Evolutionary conservation across 306 rosid species (phyloP).

Genomic region (Luffa acutangula): DNA sequence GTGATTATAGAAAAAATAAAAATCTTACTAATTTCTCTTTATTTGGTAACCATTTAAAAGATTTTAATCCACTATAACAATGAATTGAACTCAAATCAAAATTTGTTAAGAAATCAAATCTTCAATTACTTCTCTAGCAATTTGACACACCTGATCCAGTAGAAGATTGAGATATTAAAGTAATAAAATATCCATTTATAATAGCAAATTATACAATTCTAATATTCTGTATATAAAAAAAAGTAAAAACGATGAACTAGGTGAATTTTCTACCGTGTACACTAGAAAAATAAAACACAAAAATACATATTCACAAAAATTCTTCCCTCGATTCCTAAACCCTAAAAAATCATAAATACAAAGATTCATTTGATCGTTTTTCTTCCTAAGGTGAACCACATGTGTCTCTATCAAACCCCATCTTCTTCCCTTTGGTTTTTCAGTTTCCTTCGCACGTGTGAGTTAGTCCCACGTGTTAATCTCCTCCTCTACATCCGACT

Average conservation of each 20-base stretch:
- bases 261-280: too few relatives aligned
- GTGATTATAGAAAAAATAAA: too few relatives aligned
- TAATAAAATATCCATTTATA: not conserved
- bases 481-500: not conserved
- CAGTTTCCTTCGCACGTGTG: conserved; percentile 5
- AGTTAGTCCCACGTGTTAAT: not conserved
- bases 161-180: too few relatives aligned
- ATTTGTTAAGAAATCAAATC: too few relatives aligned
- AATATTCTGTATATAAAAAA: not conserved
- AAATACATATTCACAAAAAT: not conserved
- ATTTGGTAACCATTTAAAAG: too few relatives aligned
- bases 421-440: not conserved
- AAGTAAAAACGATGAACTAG: not conserved
- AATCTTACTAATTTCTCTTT: too few relatives aligned
- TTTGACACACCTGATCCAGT: too few relatives aligned
- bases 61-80: too few relatives aligned
- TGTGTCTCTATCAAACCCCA: conserved; percentile 16
- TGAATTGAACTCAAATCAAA: too few relatives aligned
- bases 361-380: not conserved
- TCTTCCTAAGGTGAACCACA: conserved; percentile 21
- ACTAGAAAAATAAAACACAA: not conserved
- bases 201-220: not conserved
- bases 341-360: not conserved
- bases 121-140: too few relatives aligned
- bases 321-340: not conserved